Percentiles rank a stretch among this genome's conserved stretches.
These are phyloP conservation scores for Gymnopilus junonius DNA, from an alignment of 768 basidiomycete species.

Conservation along the genomic window DNA sequence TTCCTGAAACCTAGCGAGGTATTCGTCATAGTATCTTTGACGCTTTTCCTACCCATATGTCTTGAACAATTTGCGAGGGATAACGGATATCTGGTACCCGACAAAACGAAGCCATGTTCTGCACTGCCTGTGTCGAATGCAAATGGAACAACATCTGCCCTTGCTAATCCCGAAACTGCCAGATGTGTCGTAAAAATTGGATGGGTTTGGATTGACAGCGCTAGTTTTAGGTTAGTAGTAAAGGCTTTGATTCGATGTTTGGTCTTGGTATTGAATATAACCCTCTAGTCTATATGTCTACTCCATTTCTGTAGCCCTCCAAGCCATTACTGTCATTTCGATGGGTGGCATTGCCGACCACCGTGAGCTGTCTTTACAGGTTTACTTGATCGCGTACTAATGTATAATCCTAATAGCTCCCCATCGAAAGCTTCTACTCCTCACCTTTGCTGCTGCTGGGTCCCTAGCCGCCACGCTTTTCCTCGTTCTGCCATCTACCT, in stretches of 20 bases:
- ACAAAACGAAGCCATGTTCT: constrained; percentile 64
- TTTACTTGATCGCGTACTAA: not conserved
- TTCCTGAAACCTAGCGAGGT: constrained; percentile 59
- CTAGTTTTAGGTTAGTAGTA: constrained; percentile 80
- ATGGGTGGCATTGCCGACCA: constrained; percentile 92
- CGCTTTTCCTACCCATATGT: constrained; percentile 82
- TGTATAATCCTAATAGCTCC: constrained; percentile 40
- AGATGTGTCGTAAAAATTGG: constrained; percentile 84
- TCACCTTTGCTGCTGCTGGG: constrained; percentile 75
- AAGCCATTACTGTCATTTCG: constrained; percentile 94
- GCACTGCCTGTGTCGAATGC: constrained; percentile 19
- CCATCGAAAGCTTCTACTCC: constrained; percentile 78
- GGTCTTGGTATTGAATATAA: not conserved
- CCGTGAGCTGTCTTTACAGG: constrained; percentile 52
- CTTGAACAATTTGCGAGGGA: constrained; percentile 90
- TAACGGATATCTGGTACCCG: constrained; percentile 80
- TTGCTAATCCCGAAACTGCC: constrained; percentile 31
- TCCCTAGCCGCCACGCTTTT: constrained; percentile 71
- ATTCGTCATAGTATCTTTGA: constrained; percentile 81
- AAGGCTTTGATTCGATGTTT: not conserved
- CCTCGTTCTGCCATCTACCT: constrained; percentile 73
- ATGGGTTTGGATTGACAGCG: constrained; percentile 88
- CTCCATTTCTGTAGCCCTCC: constrained; percentile 85
- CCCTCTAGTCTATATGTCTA: constrained; percentile 77
- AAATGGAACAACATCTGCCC: constrained; percentile 13